Evolutionary conservation across 768 basidiomycete genomes (phyloP).

Genomic region (Astraeus odoratus): DNA sequence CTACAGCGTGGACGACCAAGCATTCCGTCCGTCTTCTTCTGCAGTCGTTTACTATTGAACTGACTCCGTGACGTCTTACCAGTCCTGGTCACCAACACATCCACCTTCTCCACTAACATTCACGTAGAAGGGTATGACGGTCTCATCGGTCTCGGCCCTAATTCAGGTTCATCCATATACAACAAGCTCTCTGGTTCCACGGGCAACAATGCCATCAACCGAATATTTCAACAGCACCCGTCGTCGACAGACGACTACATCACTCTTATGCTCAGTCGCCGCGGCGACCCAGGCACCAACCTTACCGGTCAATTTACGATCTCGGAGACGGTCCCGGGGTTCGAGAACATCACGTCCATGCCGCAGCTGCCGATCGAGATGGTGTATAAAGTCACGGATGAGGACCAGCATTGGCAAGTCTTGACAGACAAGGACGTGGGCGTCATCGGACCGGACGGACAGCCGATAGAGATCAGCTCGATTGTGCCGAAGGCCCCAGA

Average conservation of each 20-base stretch:
- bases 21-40: conserved; percentile 45
- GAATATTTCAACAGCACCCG: conserved; percentile 55
- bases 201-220: conserved; percentile 56
- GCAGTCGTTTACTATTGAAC: not conserved
- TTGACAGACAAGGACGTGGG: conserved; percentile 57
- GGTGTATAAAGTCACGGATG: conserved; percentile 50
- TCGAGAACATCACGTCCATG: conserved; percentile 52
- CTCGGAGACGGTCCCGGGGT: conserved; percentile 55
- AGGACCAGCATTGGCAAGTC: conserved; percentile 79
- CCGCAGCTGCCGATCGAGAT: conserved; percentile 61
- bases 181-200: conserved; percentile 42
- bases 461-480: conserved; percentile 50
- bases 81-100: conserved; percentile 63
- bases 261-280: conserved; percentile 59
- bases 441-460: conserved; percentile 73
- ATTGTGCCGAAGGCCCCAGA: conserved; percentile 63
- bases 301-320: conserved; percentile 63
- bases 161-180: conserved; percentile 57
- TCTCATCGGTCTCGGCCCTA: conserved; percentile 74
- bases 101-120: conserved; percentile 57
- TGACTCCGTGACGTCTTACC: not conserved
- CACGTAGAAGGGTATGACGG: conserved; percentile 59
- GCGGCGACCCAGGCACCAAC: conserved; percentile 41
- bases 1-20: conserved; percentile 55
- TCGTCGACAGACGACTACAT: conserved; percentile 54